A percentile compares a stretch with the other conserved stretches of the same genome.
phyloP scores from a whole-genome alignment of 257 asterid species.

The Capsicum chinense region DNA sequence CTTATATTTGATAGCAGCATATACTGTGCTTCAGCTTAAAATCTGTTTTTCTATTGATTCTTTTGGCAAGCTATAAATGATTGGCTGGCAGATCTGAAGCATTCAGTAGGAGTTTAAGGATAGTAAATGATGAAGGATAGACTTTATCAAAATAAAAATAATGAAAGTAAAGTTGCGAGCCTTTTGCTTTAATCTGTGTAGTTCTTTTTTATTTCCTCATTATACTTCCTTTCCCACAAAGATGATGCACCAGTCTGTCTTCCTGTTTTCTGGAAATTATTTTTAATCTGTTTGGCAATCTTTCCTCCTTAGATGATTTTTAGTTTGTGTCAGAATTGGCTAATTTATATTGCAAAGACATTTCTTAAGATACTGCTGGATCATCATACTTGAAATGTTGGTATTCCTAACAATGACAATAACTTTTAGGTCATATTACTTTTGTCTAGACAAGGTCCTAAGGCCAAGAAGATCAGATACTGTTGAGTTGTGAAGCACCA shows the following conservation, averaged over 20 bases:
- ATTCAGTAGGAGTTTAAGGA: background rate
- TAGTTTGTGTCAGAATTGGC: too few species aligned
- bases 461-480: background rate
- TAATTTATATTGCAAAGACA: too few species aligned
- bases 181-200: background rate
- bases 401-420: background rate
- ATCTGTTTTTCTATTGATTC: background rate
- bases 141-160: background rate
- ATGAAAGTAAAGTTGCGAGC: background rate
- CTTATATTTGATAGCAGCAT: background rate
- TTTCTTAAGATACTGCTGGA: too few species aligned
- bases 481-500: conserved; percentile 11
- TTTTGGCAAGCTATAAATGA: background rate
- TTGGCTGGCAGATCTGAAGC: conserved; percentile 4
- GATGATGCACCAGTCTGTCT: background rate
- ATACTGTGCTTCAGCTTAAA: background rate
- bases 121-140: background rate
- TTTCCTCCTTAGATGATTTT: background rate
- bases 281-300: background rate
- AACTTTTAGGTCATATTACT: background rate
- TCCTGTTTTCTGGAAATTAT: background rate
- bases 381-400: background rate
- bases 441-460: background rate
- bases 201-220: background rate
- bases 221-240: background rate